Evolutionary conservation across 345 rosid genomes (phyloP), one percentile per base, ranked within the genome.

Genomic region (Firmiana major): DNA sequence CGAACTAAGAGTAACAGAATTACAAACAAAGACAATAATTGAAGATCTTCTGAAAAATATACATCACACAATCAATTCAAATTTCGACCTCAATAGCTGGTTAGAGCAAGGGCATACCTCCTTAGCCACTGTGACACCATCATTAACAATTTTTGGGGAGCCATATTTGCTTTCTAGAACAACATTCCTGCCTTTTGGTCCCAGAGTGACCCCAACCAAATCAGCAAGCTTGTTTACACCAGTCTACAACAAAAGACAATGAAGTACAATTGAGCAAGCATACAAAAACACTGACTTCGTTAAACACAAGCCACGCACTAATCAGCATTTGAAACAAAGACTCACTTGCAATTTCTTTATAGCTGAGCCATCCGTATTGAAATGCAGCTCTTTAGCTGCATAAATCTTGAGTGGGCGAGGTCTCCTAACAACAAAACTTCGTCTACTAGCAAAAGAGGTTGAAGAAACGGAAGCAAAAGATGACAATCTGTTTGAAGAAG

Each of bases 161-260:
- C 99, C 99, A 77, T 95, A 93, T 83, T 93, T 95, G 93, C 98
- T 95, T 87, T 95, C 99, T 15, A 95, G 92, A 72, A 95, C 99
- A 84, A 93, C 99, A 79, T 95, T 95, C 75, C 99, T 84, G 42
- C 99, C 97, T 78, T 92, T 90, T 4, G 97, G 99, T 71, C 98
- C 99, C 71, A 92, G 97, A 6, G 98, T 95, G 70, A 93, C 99
- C 76, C 99, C 98, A 55, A 95, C 99, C 49, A 95, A 78, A 82
- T 95, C 98, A 7, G 99, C 99, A 59, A 95, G 99, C 87, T 92
- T 93, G 92, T 95, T 95, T 38, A 93, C 99, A 79, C 99, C 99
- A 75, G 84, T 87, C 99, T 92, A 83, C 68, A 40, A 64, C 17
- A 67, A 69, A 62, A 65, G 71, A 24, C 15, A 15, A 71, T 6